Conservation (phyloP, 2,329 filamentous ascomycete genomes). For the Aureobasidium pullulans region DNA sequence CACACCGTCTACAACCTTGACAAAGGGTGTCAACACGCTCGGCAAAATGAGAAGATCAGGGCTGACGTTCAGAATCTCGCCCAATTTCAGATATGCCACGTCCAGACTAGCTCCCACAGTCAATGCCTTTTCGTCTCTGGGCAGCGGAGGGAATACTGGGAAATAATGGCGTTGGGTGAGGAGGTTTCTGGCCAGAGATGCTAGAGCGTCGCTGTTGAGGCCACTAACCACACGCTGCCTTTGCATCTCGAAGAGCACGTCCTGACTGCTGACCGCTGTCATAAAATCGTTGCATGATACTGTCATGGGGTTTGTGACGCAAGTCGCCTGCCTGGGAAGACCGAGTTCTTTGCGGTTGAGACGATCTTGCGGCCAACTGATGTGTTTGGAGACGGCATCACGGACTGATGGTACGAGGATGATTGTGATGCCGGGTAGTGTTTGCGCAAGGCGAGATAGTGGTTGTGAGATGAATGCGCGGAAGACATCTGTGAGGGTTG, state of each 20-base stretch:
- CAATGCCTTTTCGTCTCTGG: slow-evolving; percentile 44
- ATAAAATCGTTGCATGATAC: slow-evolving; percentile 81
- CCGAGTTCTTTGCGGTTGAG: slow-evolving; percentile 65
- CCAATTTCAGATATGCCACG: slow-evolving; percentile 74
- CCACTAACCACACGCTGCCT: slow-evolving; percentile 49
- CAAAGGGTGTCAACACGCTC: slow-evolving; percentile 76
- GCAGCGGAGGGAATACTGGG: slow-evolving; percentile 75
- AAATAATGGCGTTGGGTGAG: slow-evolving; percentile 89
- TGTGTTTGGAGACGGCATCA: slow-evolving; percentile 72
- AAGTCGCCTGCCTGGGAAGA: slow-evolving; percentile 65
- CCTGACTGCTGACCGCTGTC: slow-evolving; percentile 74
- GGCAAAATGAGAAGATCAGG: slow-evolving; percentile 82
- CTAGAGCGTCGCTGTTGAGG: slow-evolving; percentile 58
- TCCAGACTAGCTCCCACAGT: slow-evolving; percentile 75
- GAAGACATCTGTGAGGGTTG: slow-evolving; percentile 77
- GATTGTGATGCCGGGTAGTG: slow-evolving; percentile 72
- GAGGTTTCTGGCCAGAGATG: slow-evolving; percentile 66
- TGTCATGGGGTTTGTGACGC: slow-evolving; percentile 87
- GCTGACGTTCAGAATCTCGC: slow-evolving; percentile 79
- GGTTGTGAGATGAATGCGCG: slow-evolving; percentile 68
- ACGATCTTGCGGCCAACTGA: slow-evolving; percentile 76
- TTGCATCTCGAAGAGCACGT: slow-evolving; percentile 68
- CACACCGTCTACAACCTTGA: slow-evolving; percentile 86
- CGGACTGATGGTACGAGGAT: slow-evolving; percentile 77
- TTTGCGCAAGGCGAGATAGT: slow-evolving; percentile 60